Conservation (phyloP, 2,329 filamentous ascomycete genomes). For the Raffaelea arxii region DNA sequence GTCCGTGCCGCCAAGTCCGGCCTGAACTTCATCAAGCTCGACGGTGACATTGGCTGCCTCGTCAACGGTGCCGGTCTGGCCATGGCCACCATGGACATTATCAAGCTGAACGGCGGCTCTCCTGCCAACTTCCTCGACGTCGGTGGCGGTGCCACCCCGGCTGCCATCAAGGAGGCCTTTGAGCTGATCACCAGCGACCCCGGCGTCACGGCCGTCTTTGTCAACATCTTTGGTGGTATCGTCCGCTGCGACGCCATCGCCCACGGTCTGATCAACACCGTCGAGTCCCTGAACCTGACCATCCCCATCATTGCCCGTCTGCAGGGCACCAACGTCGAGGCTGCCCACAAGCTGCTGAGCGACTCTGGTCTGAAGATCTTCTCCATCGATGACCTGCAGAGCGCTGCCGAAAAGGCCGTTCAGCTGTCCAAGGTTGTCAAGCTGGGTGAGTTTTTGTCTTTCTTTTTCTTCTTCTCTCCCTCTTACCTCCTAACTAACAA, state of each 20-base stretch:
- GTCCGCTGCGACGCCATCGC: constrained; percentile 97
- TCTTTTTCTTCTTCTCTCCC: background rate
- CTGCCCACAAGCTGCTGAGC: constrained; percentile 86
- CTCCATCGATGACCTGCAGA: constrained; percentile 97
- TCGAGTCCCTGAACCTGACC: constrained; percentile 88
- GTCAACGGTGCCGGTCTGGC: constrained; percentile 98
- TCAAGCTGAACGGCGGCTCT: constrained; percentile 95
- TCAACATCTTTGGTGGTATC: constrained; percentile 99
- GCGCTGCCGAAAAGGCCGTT: constrained; percentile 92
- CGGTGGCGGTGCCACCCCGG: constrained; percentile 90
- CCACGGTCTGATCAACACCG: constrained; percentile 89
- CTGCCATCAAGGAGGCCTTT: constrained; percentile 95
- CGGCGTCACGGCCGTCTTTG: constrained; percentile 97
- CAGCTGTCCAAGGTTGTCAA: constrained; percentile 99
- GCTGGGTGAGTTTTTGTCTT: constrained; percentile 59
- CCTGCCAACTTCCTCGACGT: constrained; percentile 99
- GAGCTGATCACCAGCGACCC: constrained; percentile 97
- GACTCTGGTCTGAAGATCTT: constrained; percentile 99
- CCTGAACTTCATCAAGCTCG: constrained; percentile 99
- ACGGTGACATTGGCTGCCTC: constrained; percentile 97
- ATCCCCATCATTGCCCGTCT: constrained; percentile 95
- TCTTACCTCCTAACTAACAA: constrained; percentile 9
- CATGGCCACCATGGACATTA: constrained; percentile 99
- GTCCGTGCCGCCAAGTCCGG: constrained; percentile 90
- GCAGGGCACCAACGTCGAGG: constrained; percentile 97